Conservation (phyloP, 257 asterid species). For the Coffea eugenioides region DNA sequence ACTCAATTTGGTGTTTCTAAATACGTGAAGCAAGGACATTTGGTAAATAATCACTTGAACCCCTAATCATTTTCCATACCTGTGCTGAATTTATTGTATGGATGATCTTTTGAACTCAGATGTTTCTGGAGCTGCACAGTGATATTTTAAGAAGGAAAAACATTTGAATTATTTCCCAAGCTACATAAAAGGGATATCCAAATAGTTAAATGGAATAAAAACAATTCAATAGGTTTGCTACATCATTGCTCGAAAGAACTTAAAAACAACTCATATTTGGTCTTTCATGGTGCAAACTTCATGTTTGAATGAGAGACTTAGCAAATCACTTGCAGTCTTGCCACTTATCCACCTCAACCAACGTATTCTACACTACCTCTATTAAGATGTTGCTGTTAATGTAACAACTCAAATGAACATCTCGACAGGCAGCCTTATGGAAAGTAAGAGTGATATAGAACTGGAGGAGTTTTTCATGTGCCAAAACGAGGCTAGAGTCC, state of each 20-base stretch:
- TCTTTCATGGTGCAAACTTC: neutral
- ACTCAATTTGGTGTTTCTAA: too few species aligned
- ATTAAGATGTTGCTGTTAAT: too few species aligned
- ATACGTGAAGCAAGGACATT: too few species aligned
- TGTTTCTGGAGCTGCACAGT: constrained; percentile 87
- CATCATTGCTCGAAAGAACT: neutral
- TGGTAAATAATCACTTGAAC: neutral
- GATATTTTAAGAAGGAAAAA: constrained; percentile 11
- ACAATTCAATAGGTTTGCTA: too few species aligned
- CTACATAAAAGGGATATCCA: neutral
- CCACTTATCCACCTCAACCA: neutral
- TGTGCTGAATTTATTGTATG: constrained; percentile 97
- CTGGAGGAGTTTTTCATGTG: neutral
- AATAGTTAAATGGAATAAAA: neutral
- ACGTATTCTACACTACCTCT: neutral
- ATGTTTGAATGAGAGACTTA: neutral
- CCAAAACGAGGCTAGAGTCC: neutral
- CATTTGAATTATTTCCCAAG: neutral
- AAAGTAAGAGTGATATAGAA: neutral
- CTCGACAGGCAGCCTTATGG: neutral
- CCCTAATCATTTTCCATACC: constrained; percentile 40
- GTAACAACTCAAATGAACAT: neutral
- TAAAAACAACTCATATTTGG: neutral
- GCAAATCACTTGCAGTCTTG: neutral
- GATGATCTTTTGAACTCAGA: constrained; percentile 67